Evolutionary conservation across 2,329 filamentous ascomycete genomes (phyloP).

Genomic region (Colletotrichum sansevieriae): DNA sequence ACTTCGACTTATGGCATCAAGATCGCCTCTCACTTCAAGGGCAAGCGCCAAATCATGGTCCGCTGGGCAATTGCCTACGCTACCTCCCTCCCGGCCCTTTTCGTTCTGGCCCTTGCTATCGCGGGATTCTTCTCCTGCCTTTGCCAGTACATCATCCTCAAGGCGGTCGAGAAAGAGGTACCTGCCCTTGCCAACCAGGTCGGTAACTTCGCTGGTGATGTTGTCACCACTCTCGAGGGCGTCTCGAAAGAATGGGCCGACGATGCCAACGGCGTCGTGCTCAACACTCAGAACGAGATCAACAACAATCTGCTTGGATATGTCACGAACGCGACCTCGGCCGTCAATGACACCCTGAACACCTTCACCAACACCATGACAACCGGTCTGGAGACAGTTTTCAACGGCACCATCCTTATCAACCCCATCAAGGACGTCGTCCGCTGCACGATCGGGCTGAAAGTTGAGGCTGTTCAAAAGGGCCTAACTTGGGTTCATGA

Average conservation of each 20-base stretch:
- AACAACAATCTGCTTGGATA: slow-evolving; percentile 89
- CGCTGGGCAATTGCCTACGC: slow-evolving; percentile 90
- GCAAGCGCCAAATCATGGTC: slow-evolving; percentile 77
- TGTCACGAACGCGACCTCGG: slow-evolving; percentile 85
- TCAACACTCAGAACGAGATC: slow-evolving; percentile 78
- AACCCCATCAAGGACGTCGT: slow-evolving; percentile 84
- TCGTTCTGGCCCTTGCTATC: slow-evolving; percentile 84
- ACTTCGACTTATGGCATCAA: slow-evolving; percentile 80
- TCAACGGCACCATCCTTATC: slow-evolving; percentile 85
- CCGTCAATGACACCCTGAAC: slow-evolving; percentile 88
- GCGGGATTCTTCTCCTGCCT: slow-evolving; percentile 86
- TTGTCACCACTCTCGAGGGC: slow-evolving; percentile 78
- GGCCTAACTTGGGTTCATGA: slow-evolving; percentile 95
- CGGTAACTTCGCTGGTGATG: slow-evolving; percentile 81
- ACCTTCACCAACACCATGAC: slow-evolving; percentile 84
- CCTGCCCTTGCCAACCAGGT: slow-evolving; percentile 82
- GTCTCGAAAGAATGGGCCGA: slow-evolving; percentile 83
- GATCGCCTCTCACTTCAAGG: slow-evolving; percentile 73
- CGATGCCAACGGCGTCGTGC: slow-evolving; percentile 80
- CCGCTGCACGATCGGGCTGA: slow-evolving; percentile 88
- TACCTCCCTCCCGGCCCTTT: slow-evolving; percentile 87
- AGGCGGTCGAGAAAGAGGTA: slow-evolving; percentile 78
- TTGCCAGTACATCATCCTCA: slow-evolving; percentile 85
- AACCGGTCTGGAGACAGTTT: slow-evolving; percentile 79
- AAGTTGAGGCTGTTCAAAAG: slow-evolving; percentile 85